These are phyloP conservation scores for Insectozyma bohioensis DNA, from an alignment of 1,139 yeast species.

Conservation along the genomic window DNA sequence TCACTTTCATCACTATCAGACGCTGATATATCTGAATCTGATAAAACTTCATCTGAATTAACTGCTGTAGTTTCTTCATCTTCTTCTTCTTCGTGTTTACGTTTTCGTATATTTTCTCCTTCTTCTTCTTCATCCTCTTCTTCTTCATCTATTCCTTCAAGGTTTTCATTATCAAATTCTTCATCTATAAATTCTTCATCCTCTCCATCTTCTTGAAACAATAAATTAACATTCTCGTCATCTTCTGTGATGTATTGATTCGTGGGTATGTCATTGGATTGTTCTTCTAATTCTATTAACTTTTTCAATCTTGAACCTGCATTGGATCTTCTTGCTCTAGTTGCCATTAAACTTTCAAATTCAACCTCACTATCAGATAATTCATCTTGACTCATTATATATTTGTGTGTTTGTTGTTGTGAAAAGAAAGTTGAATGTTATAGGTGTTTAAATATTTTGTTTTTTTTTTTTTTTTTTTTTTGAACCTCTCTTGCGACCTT, in stretches of 20 bases:
- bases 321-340: constrained; percentile 76
- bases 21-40: constrained; percentile 53
- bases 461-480: constrained; percentile 3
- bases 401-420: too few species aligned
- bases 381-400: constrained; percentile 23
- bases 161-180: constrained; percentile 35
- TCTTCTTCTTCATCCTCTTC: constrained; percentile 2
- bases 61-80: constrained; percentile 19
- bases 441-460: background rate
- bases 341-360: constrained; percentile 52
- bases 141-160: constrained; percentile 22
- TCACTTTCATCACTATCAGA: constrained; percentile 59
- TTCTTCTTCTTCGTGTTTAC: background rate
- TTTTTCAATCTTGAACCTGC: constrained; percentile 86
- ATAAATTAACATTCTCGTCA: constrained; percentile 69
- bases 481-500: too few species aligned
- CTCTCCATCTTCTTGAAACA: constrained; percentile 83
- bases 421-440: background rate
- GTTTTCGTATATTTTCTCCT: constrained; percentile 1
- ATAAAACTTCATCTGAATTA: constrained; percentile 46
- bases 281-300: constrained; percentile 69
- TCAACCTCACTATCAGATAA: constrained; percentile 25
- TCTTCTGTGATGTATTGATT: constrained; percentile 50
- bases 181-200: constrained; percentile 67
- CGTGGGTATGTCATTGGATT: constrained; percentile 22